Evolutionary conservation across 1,284 basidiomycete species (phyloP), one percentile per base, ranked within the genome.

Genomic region (Pholiota adiposa): DNA sequence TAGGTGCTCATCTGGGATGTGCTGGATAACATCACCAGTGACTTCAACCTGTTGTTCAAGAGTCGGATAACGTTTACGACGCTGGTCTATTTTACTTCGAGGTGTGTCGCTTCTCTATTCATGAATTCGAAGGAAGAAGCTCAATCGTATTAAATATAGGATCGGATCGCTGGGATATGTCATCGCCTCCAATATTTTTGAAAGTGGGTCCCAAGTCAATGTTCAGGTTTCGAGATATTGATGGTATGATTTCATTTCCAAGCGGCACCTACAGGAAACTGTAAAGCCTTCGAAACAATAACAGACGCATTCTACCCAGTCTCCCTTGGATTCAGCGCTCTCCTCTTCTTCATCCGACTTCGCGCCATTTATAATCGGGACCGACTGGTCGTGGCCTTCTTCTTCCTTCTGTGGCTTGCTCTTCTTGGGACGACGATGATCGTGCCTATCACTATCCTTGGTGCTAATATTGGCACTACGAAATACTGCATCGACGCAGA

Each of bases 141-240:
- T 46, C 25, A 46, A 4, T 43, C 19, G 11, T 11, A 38, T 12
- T 23, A 46, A 46, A 9, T 12, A 34, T 48, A 55, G 54, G 41
- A 34, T 55, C 11, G 54, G 54, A 12, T 48, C 54, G 18, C 21
- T 55, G 29, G 54, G 54, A 55, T 55, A 55, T 55, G 54, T 48
- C 3, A 31, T 55, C 18, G 44, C 54, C n/a, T 46, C 54, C 44
- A 46, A 44, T 33, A 55, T 55, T 14, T 55, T 55, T 48, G 44
- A 46, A 25, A 55, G 54, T 55, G 41, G 12, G 54, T 48, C 14
- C 2, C 12, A 4, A 46, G 14, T 16, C 14, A 6, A 21, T 16
- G 4, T 9, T 4, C 3, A n/a, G 16, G 4, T 11, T 16, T 9
- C 25, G 21, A n/a, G 21, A 8, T 1, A 46, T 55, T 31, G 4